Evolutionary conservation across 2,329 filamentous ascomycete species (phyloP).

Genomic region (Diaporthe sp.): DNA sequence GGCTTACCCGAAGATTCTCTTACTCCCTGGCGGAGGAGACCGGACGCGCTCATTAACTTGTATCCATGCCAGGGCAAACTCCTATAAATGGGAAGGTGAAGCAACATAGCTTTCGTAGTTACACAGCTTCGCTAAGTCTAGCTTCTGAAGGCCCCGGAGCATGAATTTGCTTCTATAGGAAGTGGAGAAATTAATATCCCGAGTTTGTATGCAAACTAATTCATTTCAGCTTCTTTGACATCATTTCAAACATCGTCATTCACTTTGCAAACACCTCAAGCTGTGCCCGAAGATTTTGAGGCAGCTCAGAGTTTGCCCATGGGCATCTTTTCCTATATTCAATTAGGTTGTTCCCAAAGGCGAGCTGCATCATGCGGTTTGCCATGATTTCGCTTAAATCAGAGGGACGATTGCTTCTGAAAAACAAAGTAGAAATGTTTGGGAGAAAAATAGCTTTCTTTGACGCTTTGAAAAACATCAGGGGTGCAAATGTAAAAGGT

Average conservation of each 20-base stretch:
- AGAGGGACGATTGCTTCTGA: too few relatives aligned
- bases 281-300: background rate
- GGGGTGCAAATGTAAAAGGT: background rate
- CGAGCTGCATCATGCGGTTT: background rate
- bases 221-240: background rate
- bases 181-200: too few relatives aligned
- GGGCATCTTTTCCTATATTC: background rate
- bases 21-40: background rate
- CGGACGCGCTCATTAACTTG: too few relatives aligned
- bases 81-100: background rate
- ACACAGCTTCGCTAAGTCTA: background rate
- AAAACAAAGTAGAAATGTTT: too few relatives aligned
- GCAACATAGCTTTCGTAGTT: background rate
- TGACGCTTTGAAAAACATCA: background rate
- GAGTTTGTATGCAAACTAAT: background rate
- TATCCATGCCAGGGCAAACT: background rate
- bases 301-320: background rate
- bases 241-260: background rate
- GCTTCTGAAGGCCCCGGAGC: background rate
- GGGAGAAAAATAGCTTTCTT: background rate
- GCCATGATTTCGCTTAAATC: background rate
- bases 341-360: background rate
- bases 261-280: background rate
- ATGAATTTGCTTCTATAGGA: background rate
- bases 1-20: background rate